phyloP scores from a whole-genome alignment of 2,329 filamentous ascomycete species.

The Diplodia corticola region DNA sequence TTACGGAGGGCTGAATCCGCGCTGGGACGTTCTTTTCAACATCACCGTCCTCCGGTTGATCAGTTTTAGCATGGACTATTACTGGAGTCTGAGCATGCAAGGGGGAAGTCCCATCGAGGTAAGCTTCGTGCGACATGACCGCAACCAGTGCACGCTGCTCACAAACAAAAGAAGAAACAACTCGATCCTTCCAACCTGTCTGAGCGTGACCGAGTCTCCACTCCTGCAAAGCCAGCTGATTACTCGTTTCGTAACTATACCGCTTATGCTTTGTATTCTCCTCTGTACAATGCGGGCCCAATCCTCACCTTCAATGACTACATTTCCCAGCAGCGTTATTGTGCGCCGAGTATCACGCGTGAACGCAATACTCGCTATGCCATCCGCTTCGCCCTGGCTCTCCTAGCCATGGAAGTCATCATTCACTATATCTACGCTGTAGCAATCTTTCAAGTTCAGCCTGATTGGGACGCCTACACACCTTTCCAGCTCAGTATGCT shows the following conservation, averaged over 20 bases:
- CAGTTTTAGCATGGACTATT: slow-evolving; percentile 96
- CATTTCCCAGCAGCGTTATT: slow-evolving; percentile 79
- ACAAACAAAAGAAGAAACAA: slow-evolving; percentile 92
- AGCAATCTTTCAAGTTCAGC: slow-evolving; percentile 80
- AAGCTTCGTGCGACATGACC: slow-evolving; percentile 40
- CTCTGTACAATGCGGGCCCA: slow-evolving; percentile 87
- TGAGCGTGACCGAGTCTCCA: slow-evolving; percentile 80
- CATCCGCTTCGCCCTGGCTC: slow-evolving; percentile 74
- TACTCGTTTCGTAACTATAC: slow-evolving; percentile 85
- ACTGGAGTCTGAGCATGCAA: slow-evolving; percentile 77
- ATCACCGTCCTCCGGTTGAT: slow-evolving; percentile 89
- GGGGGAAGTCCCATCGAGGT: slow-evolving; percentile 77
- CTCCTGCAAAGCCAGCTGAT: slow-evolving; percentile 69
- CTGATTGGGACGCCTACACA: slow-evolving; percentile 80
- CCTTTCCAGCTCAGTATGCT: slow-evolving; percentile 86
- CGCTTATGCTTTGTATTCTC: slow-evolving; percentile 86
- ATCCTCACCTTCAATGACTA: slow-evolving; percentile 99
- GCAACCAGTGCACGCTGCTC: slow-evolving; percentile 47
- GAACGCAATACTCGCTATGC: slow-evolving; percentile 77
- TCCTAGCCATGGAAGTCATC: slow-evolving; percentile 82
- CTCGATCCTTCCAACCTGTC: slow-evolving; percentile 83
- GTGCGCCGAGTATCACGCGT: slow-evolving; percentile 67
- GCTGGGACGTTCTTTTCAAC: slow-evolving; percentile 98
- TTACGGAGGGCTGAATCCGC: slow-evolving; percentile 77
- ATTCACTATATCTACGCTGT: slow-evolving; percentile 92